phyloP scores from a whole-genome alignment of 2,329 filamentous ascomycete genomes.

The Beauveria sp. region DNA sequence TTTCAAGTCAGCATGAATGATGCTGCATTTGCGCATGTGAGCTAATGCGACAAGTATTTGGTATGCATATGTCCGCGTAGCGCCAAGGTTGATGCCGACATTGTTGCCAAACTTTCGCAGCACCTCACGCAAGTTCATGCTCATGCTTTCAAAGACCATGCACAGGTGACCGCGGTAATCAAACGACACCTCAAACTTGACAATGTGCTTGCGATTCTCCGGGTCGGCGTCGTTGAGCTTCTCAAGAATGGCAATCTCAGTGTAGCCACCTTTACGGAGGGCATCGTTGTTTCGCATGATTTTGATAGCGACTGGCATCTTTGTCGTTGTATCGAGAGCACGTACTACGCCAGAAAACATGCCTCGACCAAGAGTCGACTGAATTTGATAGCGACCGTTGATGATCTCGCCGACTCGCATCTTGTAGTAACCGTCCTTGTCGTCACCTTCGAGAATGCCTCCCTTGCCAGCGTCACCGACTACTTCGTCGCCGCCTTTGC shows the following conservation, averaged over 20 bases:
- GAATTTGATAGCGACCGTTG: slow-evolving; percentile 81
- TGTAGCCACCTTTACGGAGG: slow-evolving; percentile 83
- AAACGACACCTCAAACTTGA: slow-evolving; percentile 79
- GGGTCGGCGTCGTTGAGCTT: slow-evolving; percentile 80
- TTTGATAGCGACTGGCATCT: slow-evolving; percentile 85
- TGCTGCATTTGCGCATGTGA: slow-evolving; percentile 83
- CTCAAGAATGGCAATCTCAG: slow-evolving; percentile 87
- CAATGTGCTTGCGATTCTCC: slow-evolving; percentile 84
- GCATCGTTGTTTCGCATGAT: slow-evolving; percentile 96
- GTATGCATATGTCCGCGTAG: slow-evolving; percentile 81
- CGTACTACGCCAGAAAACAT: slow-evolving; percentile 97
- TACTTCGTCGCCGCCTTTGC: slow-evolving; percentile 35
- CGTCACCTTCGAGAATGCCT: slow-evolving; percentile 85
- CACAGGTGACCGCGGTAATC: slow-evolving; percentile 94
- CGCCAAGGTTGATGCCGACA: slow-evolving; percentile 81
- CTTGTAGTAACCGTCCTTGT: slow-evolving; percentile 94
- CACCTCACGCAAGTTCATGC: slow-evolving; percentile 87
- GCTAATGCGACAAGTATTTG: slow-evolving; percentile 89
- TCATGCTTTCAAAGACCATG: slow-evolving; percentile 93
- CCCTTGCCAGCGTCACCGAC: slow-evolving; percentile 58
- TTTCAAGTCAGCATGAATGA: slow-evolving; percentile 93
- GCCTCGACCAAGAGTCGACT: slow-evolving; percentile 80
- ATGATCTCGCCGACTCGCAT: slow-evolving; percentile 86
- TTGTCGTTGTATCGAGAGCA: slow-evolving; percentile 68
- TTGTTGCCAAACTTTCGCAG: slow-evolving; percentile 94